These are phyloP conservation scores for Paracoccidioides brasiliensis DNA, from an alignment of 2,329 filamentous ascomycete species.

Conservation along the genomic window DNA sequence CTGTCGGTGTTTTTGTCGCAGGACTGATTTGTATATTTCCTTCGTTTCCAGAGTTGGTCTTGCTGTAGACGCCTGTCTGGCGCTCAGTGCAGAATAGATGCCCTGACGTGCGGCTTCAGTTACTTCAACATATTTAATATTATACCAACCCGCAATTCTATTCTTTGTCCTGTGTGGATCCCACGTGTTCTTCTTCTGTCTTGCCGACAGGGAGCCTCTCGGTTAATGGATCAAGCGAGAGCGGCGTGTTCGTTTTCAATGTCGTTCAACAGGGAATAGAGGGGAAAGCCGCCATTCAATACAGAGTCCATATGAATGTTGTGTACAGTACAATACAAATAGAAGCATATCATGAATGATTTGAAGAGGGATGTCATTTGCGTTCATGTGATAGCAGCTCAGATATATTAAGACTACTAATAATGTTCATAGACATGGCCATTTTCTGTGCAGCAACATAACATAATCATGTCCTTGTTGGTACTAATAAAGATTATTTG, in stretches of 20 bases:
- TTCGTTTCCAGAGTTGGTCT: slow-evolving; percentile 52
- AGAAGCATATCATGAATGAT: neutral
- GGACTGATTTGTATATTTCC: neutral
- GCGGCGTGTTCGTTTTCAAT: neutral
- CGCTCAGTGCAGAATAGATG: slow-evolving; percentile 41
- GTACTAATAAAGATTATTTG: neutral
- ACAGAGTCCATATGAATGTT: neutral
- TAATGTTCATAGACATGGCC: neutral
- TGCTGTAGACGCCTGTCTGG: slow-evolving; percentile 76
- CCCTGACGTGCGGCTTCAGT: neutral
- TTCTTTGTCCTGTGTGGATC: neutral
- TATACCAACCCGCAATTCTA: neutral
- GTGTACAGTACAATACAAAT: neutral
- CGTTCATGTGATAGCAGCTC: neutral
- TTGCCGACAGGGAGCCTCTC: too few species aligned
- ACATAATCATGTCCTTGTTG: neutral
- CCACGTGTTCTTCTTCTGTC: neutral
- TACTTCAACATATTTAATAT: neutral
- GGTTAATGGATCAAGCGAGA: neutral
- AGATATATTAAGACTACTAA: neutral
- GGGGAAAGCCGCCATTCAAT: neutral
- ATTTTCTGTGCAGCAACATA: neutral
- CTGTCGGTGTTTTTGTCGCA: neutral
- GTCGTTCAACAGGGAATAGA: neutral
- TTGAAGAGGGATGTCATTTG: too few species aligned